Percentiles rank a stretch among this genome's conserved stretches.
phyloP scores from a whole-genome alignment of 2,329 filamentous ascomycete genomes.

The Aspergillus sp. region DNA sequence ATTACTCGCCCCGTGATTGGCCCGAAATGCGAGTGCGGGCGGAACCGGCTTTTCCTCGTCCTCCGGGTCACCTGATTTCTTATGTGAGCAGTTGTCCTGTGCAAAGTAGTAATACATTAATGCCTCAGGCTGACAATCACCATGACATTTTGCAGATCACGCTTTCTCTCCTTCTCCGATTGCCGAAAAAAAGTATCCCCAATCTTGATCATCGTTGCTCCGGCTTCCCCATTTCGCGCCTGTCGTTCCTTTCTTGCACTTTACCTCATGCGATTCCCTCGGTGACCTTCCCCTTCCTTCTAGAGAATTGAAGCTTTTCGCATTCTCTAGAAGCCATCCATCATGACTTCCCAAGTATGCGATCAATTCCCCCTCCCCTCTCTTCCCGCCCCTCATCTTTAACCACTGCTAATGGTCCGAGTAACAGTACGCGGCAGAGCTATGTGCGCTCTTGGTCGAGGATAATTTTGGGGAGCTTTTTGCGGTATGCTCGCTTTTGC shows the following conservation, averaged over 20 bases:
- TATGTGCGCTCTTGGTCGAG: constrained; percentile 84
- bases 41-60: constrained; percentile 36
- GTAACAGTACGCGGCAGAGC: constrained; percentile 71
- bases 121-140: neutral
- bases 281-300: constrained; percentile 71
- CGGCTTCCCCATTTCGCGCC: neutral
- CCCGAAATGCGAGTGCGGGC: constrained; percentile 39
- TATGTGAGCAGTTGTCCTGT: constrained; percentile 25
- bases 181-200: constrained; percentile 10
- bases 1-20: constrained; percentile 45
- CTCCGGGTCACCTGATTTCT: constrained; percentile 30
- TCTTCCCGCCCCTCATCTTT: constrained; percentile 16
- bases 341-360: constrained; percentile 59
- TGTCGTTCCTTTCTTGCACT: constrained; percentile 1
- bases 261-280: constrained; percentile 37
- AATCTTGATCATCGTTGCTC: neutral
- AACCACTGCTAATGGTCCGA: constrained; percentile 26
- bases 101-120: neutral
- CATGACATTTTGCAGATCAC: neutral
- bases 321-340: constrained; percentile 68
- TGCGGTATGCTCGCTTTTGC: constrained; percentile 63
- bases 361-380: constrained; percentile 10
- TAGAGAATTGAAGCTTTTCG: constrained; percentile 69
- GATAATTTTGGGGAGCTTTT: constrained; percentile 90
- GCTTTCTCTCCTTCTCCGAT: neutral